Conservation (phyloP, 352 stramenopile species). For the Pelagophyceae sp. region DNA sequence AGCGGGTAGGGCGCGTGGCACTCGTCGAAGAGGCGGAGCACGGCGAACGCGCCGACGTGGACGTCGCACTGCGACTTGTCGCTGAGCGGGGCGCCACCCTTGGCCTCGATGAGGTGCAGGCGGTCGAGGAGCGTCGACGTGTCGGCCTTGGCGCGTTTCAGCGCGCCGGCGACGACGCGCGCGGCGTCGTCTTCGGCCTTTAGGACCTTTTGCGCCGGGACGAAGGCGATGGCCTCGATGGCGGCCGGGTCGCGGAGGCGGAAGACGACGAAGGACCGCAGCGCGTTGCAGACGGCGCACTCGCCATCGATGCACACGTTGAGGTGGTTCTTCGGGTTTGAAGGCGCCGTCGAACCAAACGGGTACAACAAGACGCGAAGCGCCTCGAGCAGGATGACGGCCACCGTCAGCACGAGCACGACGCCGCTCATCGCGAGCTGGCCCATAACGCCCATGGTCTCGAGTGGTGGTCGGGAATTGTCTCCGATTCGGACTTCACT, state of each 20-base stretch:
- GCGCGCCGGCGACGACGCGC: background rate
- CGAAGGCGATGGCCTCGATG: too few relatives aligned
- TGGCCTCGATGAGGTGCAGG: background rate
- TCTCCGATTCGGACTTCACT: too few relatives aligned
- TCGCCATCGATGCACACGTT: slow-evolving; percentile 7
- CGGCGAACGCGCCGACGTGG: background rate
- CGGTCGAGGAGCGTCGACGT: background rate
- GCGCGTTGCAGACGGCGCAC: background rate
- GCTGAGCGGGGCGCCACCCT: too few relatives aligned
- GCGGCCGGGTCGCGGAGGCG: too few relatives aligned
- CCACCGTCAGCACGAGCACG: background rate
- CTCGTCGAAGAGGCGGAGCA: background rate
- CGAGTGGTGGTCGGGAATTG: too few relatives aligned
- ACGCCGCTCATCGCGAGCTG: background rate
- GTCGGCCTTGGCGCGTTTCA: background rate
- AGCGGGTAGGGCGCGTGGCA: background rate
- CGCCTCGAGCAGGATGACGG: background rate
- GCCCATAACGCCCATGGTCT: background rate
- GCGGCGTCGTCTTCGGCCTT: background rate
- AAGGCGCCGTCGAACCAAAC: background rate
- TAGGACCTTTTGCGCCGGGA: background rate
- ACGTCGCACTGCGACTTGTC: background rate
- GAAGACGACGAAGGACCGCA: too few relatives aligned
- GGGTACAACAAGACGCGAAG: background rate
- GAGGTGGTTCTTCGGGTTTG: background rate